These are phyloP conservation scores for Ophiorrhiza pumila DNA, from an alignment of 257 asterid species.

Conservation along the genomic window DNA sequence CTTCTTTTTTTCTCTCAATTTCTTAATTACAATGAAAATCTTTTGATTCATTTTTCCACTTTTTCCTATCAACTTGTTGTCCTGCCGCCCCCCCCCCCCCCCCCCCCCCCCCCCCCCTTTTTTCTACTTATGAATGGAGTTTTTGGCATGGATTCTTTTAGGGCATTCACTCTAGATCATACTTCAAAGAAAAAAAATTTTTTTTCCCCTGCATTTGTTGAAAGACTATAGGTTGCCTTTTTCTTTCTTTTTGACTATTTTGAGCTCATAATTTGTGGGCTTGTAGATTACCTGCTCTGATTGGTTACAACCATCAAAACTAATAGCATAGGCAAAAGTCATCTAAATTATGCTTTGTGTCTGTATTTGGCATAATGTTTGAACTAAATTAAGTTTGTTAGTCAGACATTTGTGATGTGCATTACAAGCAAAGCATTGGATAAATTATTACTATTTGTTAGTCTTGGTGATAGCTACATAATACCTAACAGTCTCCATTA, in stretches of 20 bases:
- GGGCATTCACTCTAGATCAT: not conserved
- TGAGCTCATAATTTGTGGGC: not conserved
- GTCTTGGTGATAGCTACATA: not conserved
- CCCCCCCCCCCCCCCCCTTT: too few species aligned
- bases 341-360: too few species aligned
- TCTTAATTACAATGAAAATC: not conserved
- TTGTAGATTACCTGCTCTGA: not conserved
- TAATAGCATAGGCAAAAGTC: not conserved
- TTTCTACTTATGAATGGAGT: too few species aligned
- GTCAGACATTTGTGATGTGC: not conserved
- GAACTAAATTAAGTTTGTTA: not conserved
- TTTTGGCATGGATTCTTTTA: not conserved
- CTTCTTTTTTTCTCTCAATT: not conserved
- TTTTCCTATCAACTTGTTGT: not conserved
- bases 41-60: too few species aligned
- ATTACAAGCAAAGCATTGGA: not conserved
- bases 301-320: slow-evolving; percentile 1
- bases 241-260: not conserved
- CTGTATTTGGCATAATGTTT: too few species aligned
- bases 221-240: not conserved
- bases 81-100: too few species aligned
- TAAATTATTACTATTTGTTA: not conserved
- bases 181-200: not conserved
- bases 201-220: not conserved
- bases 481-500: not conserved